Conservation (phyloP, 2,329 filamentous ascomycete genomes). For the Pseudogymnoascus pannorum region DNA sequence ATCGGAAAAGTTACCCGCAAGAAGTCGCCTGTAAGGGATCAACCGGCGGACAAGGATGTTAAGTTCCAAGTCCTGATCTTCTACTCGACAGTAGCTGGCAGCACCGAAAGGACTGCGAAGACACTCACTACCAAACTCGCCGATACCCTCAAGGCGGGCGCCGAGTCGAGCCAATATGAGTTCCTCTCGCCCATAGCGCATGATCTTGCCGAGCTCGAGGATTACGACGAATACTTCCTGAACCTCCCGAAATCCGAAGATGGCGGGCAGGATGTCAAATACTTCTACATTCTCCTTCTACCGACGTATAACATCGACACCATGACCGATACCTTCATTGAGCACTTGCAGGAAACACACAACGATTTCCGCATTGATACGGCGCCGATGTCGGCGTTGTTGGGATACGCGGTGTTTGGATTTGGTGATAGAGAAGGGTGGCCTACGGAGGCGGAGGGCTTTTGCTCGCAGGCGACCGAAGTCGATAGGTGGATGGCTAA, state of each 20-base stretch:
- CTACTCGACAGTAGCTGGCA: constrained; percentile 81
- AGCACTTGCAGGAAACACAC: constrained; percentile 85
- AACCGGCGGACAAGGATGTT: constrained; percentile 25
- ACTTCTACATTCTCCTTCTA: constrained; percentile 77
- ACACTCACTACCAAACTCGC: constrained; percentile 43
- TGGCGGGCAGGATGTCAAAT: constrained; percentile 41
- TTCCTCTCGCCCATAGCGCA: constrained; percentile 56
- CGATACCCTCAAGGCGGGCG: constrained; percentile 12
- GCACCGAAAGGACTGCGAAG: constrained; percentile 67
- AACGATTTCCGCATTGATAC: constrained; percentile 96
- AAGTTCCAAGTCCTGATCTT: constrained; percentile 72
- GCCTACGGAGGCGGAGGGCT: constrained; percentile 84
- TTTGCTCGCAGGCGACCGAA: constrained; percentile 85
- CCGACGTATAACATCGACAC: constrained; percentile 96
- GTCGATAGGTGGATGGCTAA: constrained; percentile 97
- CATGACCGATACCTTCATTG: constrained; percentile 78
- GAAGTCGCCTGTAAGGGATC: constrained; percentile 23
- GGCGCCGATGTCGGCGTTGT: constrained; percentile 63
- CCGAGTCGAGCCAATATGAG: constrained; percentile 24
- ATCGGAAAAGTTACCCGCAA: constrained; percentile 26
- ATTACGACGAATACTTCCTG: constrained; percentile 91
- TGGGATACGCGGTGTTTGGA: constrained; percentile 90
- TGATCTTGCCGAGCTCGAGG: constrained; percentile 70
- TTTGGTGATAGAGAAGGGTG: constrained; percentile 88
- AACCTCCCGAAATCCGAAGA: constrained; percentile 55